A percentile compares a stretch with the other conserved stretches of the same genome.
phyloP scores from a whole-genome alignment of 2,329 filamentous ascomycete genomes.

The Ploettnerulaceae sp. region DNA sequence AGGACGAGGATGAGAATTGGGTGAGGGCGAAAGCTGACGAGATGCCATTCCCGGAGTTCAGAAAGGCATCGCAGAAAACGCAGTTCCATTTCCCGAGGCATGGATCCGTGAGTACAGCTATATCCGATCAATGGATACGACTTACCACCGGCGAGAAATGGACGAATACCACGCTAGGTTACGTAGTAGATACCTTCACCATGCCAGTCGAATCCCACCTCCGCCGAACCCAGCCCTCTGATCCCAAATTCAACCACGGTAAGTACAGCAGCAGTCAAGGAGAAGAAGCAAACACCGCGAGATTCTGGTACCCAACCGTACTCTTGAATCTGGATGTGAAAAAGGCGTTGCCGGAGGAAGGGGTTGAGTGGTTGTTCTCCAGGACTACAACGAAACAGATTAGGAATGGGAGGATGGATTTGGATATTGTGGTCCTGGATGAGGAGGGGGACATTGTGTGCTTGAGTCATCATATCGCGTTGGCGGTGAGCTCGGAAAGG shows the following conservation, averaged over 20 bases:
- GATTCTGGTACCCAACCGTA: slow-evolving; percentile 49
- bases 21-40: slow-evolving; percentile 1
- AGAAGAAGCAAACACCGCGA: too few relatives aligned
- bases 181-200: slow-evolving; percentile 62
- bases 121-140: slow-evolving; percentile 63
- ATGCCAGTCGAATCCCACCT: slow-evolving; percentile 54
- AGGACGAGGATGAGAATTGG: slow-evolving; percentile 46
- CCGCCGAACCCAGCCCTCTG: slow-evolving; percentile 30
- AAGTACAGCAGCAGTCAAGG: slow-evolving; percentile 11
- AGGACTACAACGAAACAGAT: slow-evolving; percentile 62
- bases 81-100: slow-evolving; percentile 48
- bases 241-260: slow-evolving; percentile 8
- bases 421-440: slow-evolving; percentile 66
- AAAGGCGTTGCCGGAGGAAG: slow-evolving; percentile 60
- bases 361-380: slow-evolving; percentile 68
- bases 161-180: slow-evolving; percentile 60
- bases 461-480: slow-evolving; percentile 61
- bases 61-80: slow-evolving; percentile 40
- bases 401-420: slow-evolving; percentile 66
- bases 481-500: slow-evolving; percentile 58
- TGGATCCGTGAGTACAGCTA: slow-evolving; percentile 37
- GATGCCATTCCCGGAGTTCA: slow-evolving; percentile 31
- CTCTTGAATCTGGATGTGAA: slow-evolving; percentile 74
- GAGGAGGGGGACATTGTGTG: slow-evolving; percentile 59
- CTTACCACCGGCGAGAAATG: slow-evolving; percentile 56